phyloP scores from a whole-genome alignment of 306 rosid genomes.

The Lagenaria siceraria region DNA sequence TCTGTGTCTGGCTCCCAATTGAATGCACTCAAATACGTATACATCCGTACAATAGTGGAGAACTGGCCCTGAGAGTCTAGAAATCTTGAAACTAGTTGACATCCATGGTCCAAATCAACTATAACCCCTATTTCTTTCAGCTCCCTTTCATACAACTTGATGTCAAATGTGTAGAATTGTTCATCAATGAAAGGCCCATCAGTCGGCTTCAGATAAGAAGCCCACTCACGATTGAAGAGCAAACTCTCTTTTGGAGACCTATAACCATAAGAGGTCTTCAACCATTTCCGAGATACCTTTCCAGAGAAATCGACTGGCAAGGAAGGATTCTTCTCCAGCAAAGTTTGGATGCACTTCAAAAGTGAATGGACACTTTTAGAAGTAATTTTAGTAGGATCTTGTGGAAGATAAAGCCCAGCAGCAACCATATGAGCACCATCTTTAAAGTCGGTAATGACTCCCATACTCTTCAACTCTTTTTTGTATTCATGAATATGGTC shows the following conservation, averaged over 20 bases:
- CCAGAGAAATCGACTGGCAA: slow-evolving; percentile 17
- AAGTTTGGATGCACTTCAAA: slow-evolving; percentile 33
- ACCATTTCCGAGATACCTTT: slow-evolving; percentile 38
- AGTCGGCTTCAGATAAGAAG: slow-evolving; percentile 16
- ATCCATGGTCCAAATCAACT: slow-evolving; percentile 23
- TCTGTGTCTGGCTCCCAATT: slow-evolving; percentile 34
- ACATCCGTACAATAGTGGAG: slow-evolving; percentile 24
- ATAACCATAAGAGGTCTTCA: slow-evolving; percentile 51
- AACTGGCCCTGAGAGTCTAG: slow-evolving; percentile 22
- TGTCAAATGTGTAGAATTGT: slow-evolving; percentile 28
- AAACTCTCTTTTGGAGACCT: slow-evolving; percentile 36
- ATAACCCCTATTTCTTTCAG: slow-evolving; percentile 45
- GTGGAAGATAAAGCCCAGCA: slow-evolving; percentile 26
- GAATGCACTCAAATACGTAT: slow-evolving; percentile 25
- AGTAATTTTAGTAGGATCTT: slow-evolving; percentile 22
- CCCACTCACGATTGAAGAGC: slow-evolving; percentile 37
- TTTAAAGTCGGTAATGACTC: slow-evolving; percentile 35
- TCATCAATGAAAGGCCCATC: slow-evolving; percentile 72
- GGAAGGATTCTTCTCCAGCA: neutral
- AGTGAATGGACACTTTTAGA: slow-evolving; percentile 31
- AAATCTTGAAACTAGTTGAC: slow-evolving; percentile 30
- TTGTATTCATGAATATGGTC: slow-evolving; percentile 25
- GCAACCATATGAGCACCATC: slow-evolving; percentile 36
- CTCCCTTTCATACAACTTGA: slow-evolving; percentile 29
- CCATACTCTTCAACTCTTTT: slow-evolving; percentile 43